Base-by-base conservation (phyloP, 2,329 filamentous ascomycete genomes). In the Ophiostoma fasciatum region DNA sequence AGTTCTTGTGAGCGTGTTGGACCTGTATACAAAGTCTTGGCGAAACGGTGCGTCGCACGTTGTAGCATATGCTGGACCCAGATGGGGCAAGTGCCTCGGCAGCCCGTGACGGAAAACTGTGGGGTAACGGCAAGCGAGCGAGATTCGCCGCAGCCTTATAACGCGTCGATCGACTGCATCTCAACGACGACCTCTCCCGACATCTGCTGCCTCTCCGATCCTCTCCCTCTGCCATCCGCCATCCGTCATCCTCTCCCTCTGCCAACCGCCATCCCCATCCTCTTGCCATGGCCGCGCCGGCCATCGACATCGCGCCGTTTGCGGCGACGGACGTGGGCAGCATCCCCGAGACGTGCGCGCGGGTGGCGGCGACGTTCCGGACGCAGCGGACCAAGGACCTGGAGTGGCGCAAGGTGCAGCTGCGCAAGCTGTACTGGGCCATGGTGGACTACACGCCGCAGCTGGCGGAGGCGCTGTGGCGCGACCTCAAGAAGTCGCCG, bases 351-450 rank as follows among this genome's bases (percentile, higher is more conserved):
- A 68, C 69, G 28, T 70, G 76, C 51, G 63, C 70, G 38, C 68
- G 61, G 7, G 60, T 80, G 29, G 76, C 76, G 51, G 59, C 65
- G 35, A 74, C 78, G n/a, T 96, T 83, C 60, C 67, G 69, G 48
- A 70, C 81, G 14, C 77, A 85, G 55, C 81, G 78, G 60, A 94
- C 87, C 29, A 84, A 84, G 53, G 70, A 82, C 37, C 54, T 94
- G 42, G 71, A 82, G 50, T 96, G 80, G 62, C 77, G 90, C 44
- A 65, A 87, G 44, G 67, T 74, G 37, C 90, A 96, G 66, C 74
- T 98, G 42, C 80, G 87, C 48, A 88, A 85, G 68, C 76, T 96
- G 38, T 96, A 94, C 65, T 96, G 90, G 90, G 85, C 72, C 7
- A 57, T 94, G 46, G 75, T 75, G 45, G 88, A 96, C 63, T 78